These are phyloP conservation scores for Vitis rupestris DNA, from an alignment of 164 flowering plant species.

Conservation along the genomic window DNA sequence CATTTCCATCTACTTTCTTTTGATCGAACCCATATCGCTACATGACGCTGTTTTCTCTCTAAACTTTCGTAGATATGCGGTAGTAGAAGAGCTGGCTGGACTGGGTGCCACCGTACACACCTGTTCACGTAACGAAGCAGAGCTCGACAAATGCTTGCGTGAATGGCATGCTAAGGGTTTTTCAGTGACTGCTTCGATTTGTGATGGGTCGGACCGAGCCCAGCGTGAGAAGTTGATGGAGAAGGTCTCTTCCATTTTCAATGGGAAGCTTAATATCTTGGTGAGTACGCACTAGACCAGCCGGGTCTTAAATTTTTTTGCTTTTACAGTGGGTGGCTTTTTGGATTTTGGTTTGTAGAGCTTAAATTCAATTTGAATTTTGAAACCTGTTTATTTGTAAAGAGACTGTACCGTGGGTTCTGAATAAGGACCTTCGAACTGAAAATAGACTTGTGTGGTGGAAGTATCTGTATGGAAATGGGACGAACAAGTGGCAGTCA, in stretches of 20 bases:
- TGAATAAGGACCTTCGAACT: too few relatives aligned
- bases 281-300: constrained; percentile 19
- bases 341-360: too few relatives aligned
- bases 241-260: constrained; percentile 31
- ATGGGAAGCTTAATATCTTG: constrained; percentile 50
- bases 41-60: not conserved
- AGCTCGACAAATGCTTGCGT: constrained; percentile 33
- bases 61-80: constrained; percentile 29
- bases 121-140: constrained; percentile 45
- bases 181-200: constrained; percentile 44
- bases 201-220: constrained; percentile 30
- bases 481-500: not conserved
- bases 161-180: constrained; percentile 50
- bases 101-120: constrained; percentile 47
- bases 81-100: constrained; percentile 53
- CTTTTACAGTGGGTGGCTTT: too few relatives aligned
- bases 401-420: too few relatives aligned
- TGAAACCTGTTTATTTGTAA: too few relatives aligned
- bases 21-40: not conserved
- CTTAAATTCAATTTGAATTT: too few relatives aligned
- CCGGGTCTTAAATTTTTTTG: too few relatives aligned
- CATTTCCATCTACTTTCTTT: not conserved
- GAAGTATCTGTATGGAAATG: not conserved
- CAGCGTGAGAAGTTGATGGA: constrained; percentile 36
- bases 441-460: not conserved